These are phyloP conservation scores for Lolium multiflorum DNA, from an alignment of 176 grass and related monocot species.

Conservation along the genomic window DNA sequence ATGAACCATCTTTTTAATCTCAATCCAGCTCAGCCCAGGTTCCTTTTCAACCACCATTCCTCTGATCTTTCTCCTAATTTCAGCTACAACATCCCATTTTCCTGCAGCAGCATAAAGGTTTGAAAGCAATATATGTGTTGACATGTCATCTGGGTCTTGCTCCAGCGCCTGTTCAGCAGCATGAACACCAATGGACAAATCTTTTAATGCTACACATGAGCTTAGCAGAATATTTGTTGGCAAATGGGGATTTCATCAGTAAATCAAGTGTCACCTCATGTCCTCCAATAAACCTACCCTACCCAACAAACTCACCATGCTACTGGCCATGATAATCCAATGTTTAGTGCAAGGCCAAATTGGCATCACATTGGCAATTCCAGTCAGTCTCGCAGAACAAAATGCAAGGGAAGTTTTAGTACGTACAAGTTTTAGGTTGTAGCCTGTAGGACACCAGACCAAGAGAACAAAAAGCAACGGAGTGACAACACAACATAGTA, in stretches of 20 bases:
- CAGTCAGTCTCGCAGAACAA: too few relatives aligned
- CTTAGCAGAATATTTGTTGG: slow-evolving; percentile 80
- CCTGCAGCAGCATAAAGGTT: slow-evolving; percentile 84
- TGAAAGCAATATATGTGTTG: slow-evolving; percentile 80
- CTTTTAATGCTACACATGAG: slow-evolving; percentile 69
- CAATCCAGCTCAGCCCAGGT: slow-evolving; percentile 77
- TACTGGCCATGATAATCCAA: too few relatives aligned
- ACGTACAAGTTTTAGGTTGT: too few relatives aligned
- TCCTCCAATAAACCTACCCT: slow-evolving; percentile 74
- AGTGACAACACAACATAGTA: too few relatives aligned
- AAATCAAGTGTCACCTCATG: slow-evolving; percentile 71
- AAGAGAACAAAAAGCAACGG: too few relatives aligned
- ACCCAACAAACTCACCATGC: slow-evolving; percentile 87
- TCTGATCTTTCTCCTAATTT: slow-evolving; percentile 78
- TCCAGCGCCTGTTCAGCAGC: slow-evolving; percentile 55
- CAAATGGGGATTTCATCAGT: slow-evolving; percentile 64
- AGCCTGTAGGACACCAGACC: too few relatives aligned
- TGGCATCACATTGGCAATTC: too few relatives aligned
- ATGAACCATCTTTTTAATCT: slow-evolving; percentile 60
- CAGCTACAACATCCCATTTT: slow-evolving; percentile 67
- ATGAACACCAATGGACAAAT: slow-evolving; percentile 58
- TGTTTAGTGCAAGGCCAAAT: too few relatives aligned
- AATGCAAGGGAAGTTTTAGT: too few relatives aligned
- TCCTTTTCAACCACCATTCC: slow-evolving; percentile 71
- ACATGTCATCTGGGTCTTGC: slow-evolving; percentile 68